A percentile compares a stretch with the other conserved stretches of the same genome.
Conservation (phyloP, 768 basidiomycete species). For the Kwoniella dendrophila region DNA sequence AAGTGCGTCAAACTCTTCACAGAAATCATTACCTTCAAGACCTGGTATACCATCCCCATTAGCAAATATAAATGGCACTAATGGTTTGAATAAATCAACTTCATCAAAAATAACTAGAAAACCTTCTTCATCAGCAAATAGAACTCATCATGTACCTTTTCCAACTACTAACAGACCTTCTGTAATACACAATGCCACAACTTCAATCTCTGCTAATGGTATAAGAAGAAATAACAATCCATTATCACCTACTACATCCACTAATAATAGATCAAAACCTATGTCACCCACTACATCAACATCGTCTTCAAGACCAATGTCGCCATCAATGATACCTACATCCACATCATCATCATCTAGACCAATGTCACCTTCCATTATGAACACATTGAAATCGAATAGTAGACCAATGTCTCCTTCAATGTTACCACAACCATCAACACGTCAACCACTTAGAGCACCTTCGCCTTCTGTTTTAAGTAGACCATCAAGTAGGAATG, state of each 20-base stretch:
- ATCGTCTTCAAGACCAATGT: constrained; percentile 22
- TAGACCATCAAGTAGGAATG: constrained; percentile 11
- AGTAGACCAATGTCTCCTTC: constrained; percentile 35
- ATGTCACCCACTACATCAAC: background rate
- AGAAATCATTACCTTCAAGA: constrained; percentile 34
- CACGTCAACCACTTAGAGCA: constrained; percentile 17
- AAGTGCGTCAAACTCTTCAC: constrained; percentile 32
- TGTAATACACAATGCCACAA: too few species aligned
- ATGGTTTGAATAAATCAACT: constrained; percentile 11
- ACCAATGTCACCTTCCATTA: constrained; percentile 34
- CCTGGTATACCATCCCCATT: constrained; percentile 49
- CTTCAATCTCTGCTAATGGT: background rate
- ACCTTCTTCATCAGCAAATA: constrained; percentile 8
- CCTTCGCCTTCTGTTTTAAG: constrained; percentile 21
- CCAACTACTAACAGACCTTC: background rate
- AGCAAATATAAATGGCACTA: constrained; percentile 11
- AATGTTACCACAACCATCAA: constrained; percentile 25
- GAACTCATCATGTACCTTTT: constrained; percentile 13
- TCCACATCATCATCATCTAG: constrained; percentile 12
- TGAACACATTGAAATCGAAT: background rate
- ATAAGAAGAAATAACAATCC: background rate
- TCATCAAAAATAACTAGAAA: constrained; percentile 14
- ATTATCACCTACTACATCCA: constrained; percentile 3
- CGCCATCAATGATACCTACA: constrained; percentile 20
- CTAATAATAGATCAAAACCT: too few species aligned